Evolutionary conservation across 768 basidiomycete genomes (phyloP).

Genomic region (Termitomyces sp.): DNA sequence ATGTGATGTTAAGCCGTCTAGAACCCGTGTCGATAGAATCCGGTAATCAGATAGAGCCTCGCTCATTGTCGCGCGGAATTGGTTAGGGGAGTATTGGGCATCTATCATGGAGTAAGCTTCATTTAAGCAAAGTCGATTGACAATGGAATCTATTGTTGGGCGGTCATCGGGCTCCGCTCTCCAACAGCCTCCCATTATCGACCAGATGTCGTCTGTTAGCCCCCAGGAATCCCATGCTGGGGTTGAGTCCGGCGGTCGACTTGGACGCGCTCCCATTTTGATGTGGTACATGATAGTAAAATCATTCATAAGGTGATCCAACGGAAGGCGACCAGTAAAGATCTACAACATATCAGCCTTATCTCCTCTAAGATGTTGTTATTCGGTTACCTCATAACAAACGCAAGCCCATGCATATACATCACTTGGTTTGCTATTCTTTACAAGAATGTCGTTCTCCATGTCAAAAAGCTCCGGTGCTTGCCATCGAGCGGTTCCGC

Average conservation of each 20-base stretch:
- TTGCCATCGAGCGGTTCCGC: neutral
- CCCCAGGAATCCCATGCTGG: neutral
- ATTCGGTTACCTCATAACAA: neutral
- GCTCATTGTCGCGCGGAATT: neutral
- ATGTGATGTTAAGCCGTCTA: neutral
- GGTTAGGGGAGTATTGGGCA: neutral
- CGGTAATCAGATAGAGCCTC: neutral
- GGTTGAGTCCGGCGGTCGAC: neutral
- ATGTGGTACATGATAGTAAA: neutral
- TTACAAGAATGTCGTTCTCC: neutral
- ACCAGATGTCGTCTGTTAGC: neutral
- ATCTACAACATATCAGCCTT: neutral
- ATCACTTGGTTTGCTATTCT: neutral
- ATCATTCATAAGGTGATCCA: neutral
- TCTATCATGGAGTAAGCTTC: neutral
- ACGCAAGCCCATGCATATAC: neutral
- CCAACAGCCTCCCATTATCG: neutral
- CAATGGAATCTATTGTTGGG: neutral
- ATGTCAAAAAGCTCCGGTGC: neutral
- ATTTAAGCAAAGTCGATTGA: neutral
- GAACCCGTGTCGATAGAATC: neutral
- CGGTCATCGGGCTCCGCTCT: neutral
- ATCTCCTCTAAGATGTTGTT: neutral
- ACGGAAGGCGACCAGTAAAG: neutral
- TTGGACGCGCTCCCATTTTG: neutral